These are phyloP conservation scores for Colletotrichum sp. DNA, from an alignment of 2,329 filamentous ascomycete species.

Conservation along the genomic window DNA sequence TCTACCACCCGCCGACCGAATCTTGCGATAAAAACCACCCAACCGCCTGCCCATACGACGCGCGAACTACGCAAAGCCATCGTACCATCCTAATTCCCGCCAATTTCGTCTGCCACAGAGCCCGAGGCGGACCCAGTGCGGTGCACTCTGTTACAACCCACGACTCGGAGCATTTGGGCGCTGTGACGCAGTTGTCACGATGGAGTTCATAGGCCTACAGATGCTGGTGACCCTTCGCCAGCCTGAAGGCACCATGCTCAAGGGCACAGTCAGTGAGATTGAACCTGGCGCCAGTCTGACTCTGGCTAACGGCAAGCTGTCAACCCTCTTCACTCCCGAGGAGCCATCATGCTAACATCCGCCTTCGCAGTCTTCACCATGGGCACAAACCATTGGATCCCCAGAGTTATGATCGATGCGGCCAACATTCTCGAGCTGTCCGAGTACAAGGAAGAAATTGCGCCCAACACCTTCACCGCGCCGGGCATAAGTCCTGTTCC, in stretches of 20 bases:
- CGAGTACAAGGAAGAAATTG: slow-evolving; percentile 38
- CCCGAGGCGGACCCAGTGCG: not conserved
- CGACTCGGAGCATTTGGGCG: slow-evolving; percentile 4
- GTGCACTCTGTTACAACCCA: slow-evolving; percentile 1
- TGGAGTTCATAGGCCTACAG: slow-evolving; percentile 79
- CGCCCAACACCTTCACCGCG: slow-evolving; percentile 31
- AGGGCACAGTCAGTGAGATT: slow-evolving; percentile 74
- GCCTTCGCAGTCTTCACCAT: slow-evolving; percentile 41
- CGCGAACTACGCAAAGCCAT: not conserved
- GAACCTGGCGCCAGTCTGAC: slow-evolving; percentile 70
- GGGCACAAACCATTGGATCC: slow-evolving; percentile 44
- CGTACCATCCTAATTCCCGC: not conserved
- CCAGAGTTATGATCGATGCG: slow-evolving; percentile 48
- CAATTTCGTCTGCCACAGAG: not conserved
- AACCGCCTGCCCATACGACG: not conserved
- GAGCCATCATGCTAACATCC: not conserved
- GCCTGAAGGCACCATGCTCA: slow-evolving; percentile 67
- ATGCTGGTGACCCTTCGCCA: slow-evolving; percentile 76
- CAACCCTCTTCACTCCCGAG: not conserved
- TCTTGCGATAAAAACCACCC: not conserved
- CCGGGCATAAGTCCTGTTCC: slow-evolving; percentile 28
- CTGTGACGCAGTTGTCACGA: slow-evolving; percentile 35
- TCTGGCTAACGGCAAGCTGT: slow-evolving; percentile 70
- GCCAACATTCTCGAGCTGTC: slow-evolving; percentile 50
- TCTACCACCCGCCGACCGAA: not conserved